Percentiles rank a stretch among this genome's conserved stretches.
phyloP scores from a whole-genome alignment of 164 flowering plant genomes.

The Amborella trichopoda region DNA sequence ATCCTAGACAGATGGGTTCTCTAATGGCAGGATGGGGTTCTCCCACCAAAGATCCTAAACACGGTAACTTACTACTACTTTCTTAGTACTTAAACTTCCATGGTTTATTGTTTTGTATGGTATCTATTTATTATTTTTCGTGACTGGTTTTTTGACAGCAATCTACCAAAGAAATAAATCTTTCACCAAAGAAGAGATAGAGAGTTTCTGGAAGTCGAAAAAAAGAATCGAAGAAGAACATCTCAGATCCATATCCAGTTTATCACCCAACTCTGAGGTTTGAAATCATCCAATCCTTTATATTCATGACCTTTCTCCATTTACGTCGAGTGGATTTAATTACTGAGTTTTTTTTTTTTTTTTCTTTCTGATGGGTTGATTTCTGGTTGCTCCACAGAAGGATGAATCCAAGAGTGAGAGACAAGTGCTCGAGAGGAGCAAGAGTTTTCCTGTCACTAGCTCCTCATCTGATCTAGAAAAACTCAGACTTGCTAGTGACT shows the following conservation, averaged over 20 bases:
- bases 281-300: no score
- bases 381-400: no score
- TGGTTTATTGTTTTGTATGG: neutral
- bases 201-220: conserved; percentile 58
- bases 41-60: conserved; percentile 32
- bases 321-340: no score
- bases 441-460: no score
- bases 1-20: conserved; percentile 43
- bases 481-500: no score
- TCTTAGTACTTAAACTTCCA: neutral
- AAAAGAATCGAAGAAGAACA: conserved; percentile 54
- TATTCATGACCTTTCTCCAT: no score
- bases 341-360: no score
- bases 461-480: no score
- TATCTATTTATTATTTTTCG: neutral
- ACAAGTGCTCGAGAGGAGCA: no score
- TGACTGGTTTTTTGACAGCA: conserved; percentile 20
- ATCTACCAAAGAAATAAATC: conserved; percentile 47
- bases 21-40: conserved; percentile 80
- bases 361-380: no score
- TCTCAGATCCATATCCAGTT: conserved; percentile 24
- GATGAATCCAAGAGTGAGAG: no score
- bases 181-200: conserved; percentile 61
- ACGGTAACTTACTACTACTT: conserved; percentile 20
- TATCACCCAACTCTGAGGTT: conserved; percentile 10